Percentiles rank a stretch among this genome's conserved stretches.
Conservation (phyloP, 352 stramenopile species). For the Aphanomyces invadans region DNA sequence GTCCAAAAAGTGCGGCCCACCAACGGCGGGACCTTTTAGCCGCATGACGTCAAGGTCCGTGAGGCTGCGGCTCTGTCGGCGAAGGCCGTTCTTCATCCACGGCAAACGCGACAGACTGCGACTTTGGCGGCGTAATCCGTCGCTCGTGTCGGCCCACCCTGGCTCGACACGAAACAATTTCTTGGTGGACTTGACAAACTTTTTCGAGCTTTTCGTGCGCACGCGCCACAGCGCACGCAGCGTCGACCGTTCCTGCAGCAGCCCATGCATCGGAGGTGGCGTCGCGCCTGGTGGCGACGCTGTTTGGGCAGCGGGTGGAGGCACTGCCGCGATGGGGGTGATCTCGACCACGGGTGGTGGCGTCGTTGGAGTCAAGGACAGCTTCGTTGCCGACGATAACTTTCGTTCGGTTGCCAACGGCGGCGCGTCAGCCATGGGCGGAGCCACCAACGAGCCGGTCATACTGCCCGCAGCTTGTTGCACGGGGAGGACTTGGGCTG, state of each 20-base stretch:
- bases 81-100: background rate
- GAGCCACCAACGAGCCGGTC: no score
- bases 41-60: background rate
- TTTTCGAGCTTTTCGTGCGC: background rate
- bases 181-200: conserved; percentile 6
- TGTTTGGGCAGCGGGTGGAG: background rate
- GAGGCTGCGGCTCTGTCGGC: background rate
- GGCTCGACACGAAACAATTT: conserved; percentile 2
- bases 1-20: background rate
- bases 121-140: background rate
- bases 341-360: no score
- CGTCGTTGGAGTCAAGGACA: no score
- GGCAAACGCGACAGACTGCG: background rate
- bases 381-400: background rate
- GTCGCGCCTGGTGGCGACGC: no score
- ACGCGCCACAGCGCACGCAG: background rate
- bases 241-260: background rate
- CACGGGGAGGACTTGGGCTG: background rate
- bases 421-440: no score
- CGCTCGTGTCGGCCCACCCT: background rate
- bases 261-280: background rate
- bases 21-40: background rate
- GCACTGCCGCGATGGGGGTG: background rate
- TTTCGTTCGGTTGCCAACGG: no score
- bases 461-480: no score